These are phyloP conservation scores for Phaffomyces antillensis DNA, from an alignment of 805 yeast species.

Conservation along the genomic window DNA sequence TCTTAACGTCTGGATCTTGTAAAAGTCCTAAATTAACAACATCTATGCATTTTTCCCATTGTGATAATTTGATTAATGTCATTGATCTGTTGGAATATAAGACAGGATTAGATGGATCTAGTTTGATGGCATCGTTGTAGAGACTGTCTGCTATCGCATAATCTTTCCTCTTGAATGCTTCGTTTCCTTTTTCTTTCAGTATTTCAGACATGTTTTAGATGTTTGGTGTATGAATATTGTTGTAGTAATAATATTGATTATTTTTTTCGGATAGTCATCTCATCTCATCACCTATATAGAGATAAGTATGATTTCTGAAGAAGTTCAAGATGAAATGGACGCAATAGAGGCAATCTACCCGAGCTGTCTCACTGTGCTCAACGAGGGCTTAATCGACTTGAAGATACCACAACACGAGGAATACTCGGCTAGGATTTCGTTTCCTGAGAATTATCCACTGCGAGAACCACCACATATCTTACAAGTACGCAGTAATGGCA, in stretches of 20 bases:
- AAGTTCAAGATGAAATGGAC: slow-evolving; percentile 62
- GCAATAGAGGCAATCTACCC: slow-evolving; percentile 90
- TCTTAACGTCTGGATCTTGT: slow-evolving; percentile 23
- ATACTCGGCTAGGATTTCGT: slow-evolving; percentile 56
- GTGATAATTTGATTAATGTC: slow-evolving; percentile 46
- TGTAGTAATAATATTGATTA: neutral
- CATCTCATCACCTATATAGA: neutral
- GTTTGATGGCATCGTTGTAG: slow-evolving; percentile 49
- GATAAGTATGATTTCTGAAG: slow-evolving; percentile 31
- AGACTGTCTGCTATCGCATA: slow-evolving; percentile 43
- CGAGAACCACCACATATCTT: slow-evolving; percentile 51
- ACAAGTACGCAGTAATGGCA: slow-evolving; percentile 38
- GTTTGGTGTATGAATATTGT: too few relatives aligned
- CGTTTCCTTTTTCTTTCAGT: slow-evolving; percentile 41
- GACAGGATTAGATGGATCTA: slow-evolving; percentile 44
- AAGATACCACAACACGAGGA: slow-evolving; percentile 56
- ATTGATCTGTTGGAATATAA: slow-evolving; percentile 65
- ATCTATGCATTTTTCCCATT: slow-evolving; percentile 40
- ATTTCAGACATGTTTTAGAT: slow-evolving; percentile 20
- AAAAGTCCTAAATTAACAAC: slow-evolving; percentile 46
- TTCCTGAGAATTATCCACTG: slow-evolving; percentile 67
- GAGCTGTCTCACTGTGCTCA: slow-evolving; percentile 36
- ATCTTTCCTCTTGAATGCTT: slow-evolving; percentile 38
- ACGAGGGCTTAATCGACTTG: slow-evolving; percentile 36
- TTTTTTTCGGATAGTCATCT: neutral